phyloP scores from a whole-genome alignment of 805 yeast species.

The Blastobotrys americana region DNA sequence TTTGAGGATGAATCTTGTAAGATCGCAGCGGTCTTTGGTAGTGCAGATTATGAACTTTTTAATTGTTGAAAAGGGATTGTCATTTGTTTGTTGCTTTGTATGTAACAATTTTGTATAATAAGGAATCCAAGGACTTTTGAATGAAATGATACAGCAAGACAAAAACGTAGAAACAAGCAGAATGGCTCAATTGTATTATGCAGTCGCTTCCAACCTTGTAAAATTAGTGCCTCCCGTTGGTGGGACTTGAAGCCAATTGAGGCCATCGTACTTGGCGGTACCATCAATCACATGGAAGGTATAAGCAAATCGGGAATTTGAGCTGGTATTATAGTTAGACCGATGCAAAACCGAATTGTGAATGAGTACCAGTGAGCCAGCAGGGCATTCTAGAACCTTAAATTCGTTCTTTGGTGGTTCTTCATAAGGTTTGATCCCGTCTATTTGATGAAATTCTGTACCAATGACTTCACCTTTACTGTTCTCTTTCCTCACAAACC shows the following conservation, averaged over 20 bases:
- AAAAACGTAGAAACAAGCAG: too few relatives aligned
- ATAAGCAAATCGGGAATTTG: slow-evolving; percentile 60
- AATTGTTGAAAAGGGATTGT: too few relatives aligned
- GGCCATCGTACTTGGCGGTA: slow-evolving; percentile 46
- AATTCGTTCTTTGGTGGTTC: slow-evolving; percentile 39
- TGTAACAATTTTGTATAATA: too few relatives aligned
- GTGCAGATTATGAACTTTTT: too few relatives aligned
- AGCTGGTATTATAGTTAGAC: slow-evolving; percentile 52
- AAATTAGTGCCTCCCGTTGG: slow-evolving; percentile 58
- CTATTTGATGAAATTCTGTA: slow-evolving; percentile 44
- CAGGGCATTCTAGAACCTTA: slow-evolving; percentile 51
- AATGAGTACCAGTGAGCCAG: slow-evolving; percentile 64
- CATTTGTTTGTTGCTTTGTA: too few relatives aligned
- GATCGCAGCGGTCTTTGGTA: too few relatives aligned
- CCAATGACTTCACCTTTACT: slow-evolving; percentile 46
- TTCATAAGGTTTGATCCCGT: slow-evolving; percentile 26
- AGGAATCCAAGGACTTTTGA: too few relatives aligned
- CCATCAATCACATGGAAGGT: slow-evolving; percentile 80
- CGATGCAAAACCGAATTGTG: slow-evolving; percentile 67
- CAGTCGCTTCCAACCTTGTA: too few relatives aligned
- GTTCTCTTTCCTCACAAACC: slow-evolving; percentile 52
- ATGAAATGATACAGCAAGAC: too few relatives aligned
- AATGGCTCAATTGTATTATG: too few relatives aligned
- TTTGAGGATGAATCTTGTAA: too few relatives aligned
- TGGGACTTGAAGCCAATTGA: slow-evolving; percentile 77